Base-by-base conservation (phyloP, 768 basidiomycete species). In the Lyophyllum decastes region DNA sequence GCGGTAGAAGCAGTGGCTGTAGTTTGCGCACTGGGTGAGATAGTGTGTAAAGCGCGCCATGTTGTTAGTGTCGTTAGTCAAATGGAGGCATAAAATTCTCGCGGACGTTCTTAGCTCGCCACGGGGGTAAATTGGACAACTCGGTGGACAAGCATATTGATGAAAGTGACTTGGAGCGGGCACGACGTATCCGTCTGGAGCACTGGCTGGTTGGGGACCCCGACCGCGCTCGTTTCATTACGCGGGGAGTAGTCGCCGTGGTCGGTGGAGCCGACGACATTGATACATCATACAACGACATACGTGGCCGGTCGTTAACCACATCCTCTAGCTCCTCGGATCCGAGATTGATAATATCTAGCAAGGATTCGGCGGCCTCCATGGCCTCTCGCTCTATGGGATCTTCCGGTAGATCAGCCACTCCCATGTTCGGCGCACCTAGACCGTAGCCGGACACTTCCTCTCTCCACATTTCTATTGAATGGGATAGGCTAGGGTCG, bases 401-500 rank as follows among this genome's bases (percentile, higher is more conserved):
- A 24, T 63, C 60, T 35, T 64, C 65, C 24, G 60, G 63, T 2
- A 63, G 52, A 33, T 62, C 61, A 16, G 58, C 35, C 16, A 40
- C 51, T 2, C 54, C 49, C 8, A 50, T 19, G 44, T 38, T 53
- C 16, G 61, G 61, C 9, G 66, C 58, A 43, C 62, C 50, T 49
- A 55, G 55, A 38, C 49, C 54, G 49, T 66, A 67, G 38, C 62
- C 65, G 41, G 66, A 68, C 25, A 83, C 76, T 44, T 73, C 70
- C 52, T 74, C 76, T 24, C 76, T 71, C 83, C 83, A 84, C 53
- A 71, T 64, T 44, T 77, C 74, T 34, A 79, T 78, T 11, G 68
- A 49, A 6, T 40, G 38, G 14, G 33, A 74, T 11, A 60, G 54
- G 17, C 63, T 61, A 10, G 66, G 27, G 53, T 67, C 65, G 26